These are phyloP conservation scores for Picochlorum costavermella DNA, from an alignment of 139 green algal species.

Conservation along the genomic window DNA sequence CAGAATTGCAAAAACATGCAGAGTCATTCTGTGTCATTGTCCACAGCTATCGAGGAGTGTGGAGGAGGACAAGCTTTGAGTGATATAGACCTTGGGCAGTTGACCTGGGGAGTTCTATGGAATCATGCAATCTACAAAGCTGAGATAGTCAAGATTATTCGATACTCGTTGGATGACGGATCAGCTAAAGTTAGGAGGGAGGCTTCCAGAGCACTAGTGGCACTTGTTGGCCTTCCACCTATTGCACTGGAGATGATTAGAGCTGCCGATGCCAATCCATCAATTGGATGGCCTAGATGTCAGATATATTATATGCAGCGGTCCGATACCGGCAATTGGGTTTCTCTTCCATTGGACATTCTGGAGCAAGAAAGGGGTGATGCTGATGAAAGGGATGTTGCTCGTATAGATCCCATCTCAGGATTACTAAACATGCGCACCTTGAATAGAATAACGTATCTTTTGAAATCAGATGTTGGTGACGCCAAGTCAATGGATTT, in stretches of 20 bases:
- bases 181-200: slow-evolving; percentile 29
- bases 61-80: neutral
- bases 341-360: too few species aligned
- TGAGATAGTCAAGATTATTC: slow-evolving; percentile 34
- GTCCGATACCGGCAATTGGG: neutral
- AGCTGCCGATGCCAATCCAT: slow-evolving; percentile 16
- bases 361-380: slow-evolving; percentile 2
- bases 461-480: neutral
- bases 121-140: slow-evolving; percentile 34
- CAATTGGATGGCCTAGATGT: slow-evolving; percentile 19
- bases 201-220: slow-evolving; percentile 33
- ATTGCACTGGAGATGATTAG: slow-evolving; percentile 30
- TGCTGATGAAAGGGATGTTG: slow-evolving; percentile 40
- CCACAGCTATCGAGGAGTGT: too few species aligned
- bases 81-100: neutral
- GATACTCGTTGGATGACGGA: slow-evolving; percentile 50
- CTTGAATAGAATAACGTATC: slow-evolving; percentile 20
- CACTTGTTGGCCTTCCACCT: slow-evolving; percentile 20
- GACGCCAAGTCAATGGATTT: neutral
- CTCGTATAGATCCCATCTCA: slow-evolving; percentile 42
- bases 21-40: neutral
- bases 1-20: neutral
- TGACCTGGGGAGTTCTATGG: slow-evolving; percentile 48
- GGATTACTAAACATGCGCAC: slow-evolving; percentile 55
- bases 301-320: slow-evolving; percentile 20